phyloP scores from a whole-genome alignment of 768 basidiomycete genomes.

The Pisolithus marmoratus region DNA sequence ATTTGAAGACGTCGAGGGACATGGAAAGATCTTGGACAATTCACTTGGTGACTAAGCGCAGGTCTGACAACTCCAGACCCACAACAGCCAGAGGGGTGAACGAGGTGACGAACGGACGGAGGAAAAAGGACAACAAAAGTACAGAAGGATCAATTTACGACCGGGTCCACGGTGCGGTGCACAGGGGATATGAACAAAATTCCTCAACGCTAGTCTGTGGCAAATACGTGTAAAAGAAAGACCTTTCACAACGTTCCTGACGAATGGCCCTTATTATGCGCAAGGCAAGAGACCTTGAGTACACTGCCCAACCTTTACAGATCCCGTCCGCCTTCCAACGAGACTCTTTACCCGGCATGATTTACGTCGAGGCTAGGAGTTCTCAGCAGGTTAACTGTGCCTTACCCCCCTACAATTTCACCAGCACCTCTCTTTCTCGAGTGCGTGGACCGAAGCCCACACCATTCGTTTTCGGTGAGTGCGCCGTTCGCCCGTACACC shows the following conservation, averaged over 20 bases:
- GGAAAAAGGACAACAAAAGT: too few species aligned
- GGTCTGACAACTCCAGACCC: too few species aligned
- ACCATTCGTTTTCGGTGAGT: too few species aligned
- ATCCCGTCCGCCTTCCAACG: constrained; percentile 94
- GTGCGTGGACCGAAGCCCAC: too few species aligned
- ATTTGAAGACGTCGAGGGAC: constrained; percentile 21
- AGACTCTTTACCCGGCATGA: constrained; percentile 90
- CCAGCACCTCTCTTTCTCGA: too few species aligned
- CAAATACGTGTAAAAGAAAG: constrained; percentile 88
- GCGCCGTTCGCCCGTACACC: too few species aligned
- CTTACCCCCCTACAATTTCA: too few species aligned
- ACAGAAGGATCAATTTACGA: too few species aligned
- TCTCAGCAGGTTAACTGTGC: constrained; percentile 82
- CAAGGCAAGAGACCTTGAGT: constrained; percentile 83
- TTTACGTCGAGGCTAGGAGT: constrained; percentile 92
- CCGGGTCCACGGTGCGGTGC: constrained; percentile 71
- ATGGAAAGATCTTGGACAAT: too few species aligned
- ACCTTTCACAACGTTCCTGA: constrained; percentile 2
- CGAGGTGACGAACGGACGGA: too few species aligned
- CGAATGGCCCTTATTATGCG: constrained; percentile 60
- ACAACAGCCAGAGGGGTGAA: too few species aligned
- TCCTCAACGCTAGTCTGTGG: constrained; percentile 91
- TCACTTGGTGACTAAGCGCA: too few species aligned
- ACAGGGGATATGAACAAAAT: constrained; percentile 91
- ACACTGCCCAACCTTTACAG: constrained; percentile 68